These are phyloP conservation scores for Rhododendron henanense DNA, from an alignment of 148 eudicot genomes.

Conservation along the genomic window DNA sequence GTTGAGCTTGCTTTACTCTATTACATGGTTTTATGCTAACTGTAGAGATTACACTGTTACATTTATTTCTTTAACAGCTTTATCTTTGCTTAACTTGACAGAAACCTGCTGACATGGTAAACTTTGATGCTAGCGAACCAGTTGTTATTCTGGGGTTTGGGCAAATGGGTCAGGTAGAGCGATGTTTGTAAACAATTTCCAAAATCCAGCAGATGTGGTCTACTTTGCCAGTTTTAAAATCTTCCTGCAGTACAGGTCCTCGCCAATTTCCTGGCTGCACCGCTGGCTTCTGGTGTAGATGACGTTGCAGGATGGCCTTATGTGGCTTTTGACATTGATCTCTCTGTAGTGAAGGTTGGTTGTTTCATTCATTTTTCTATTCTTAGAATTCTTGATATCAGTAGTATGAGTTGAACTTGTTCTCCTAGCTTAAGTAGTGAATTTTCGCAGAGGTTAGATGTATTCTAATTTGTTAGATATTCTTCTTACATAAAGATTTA, in stretches of 20 bases:
- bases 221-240: neutral
- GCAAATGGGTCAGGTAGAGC: conserved; percentile 88
- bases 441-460: neutral
- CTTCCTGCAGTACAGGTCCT: conserved; percentile 55
- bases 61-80: neutral
- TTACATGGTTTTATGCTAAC: neutral
- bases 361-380: neutral
- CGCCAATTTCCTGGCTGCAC: conserved; percentile 85
- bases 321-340: conserved; percentile 93
- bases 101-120: conserved; percentile 48
- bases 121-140: conserved; percentile 78
- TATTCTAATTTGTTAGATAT: neutral
- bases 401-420: neutral
- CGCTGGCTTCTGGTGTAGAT: conserved; percentile 69
- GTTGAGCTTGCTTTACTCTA: conserved; percentile 6
- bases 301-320: conserved; percentile 71
- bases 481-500: neutral
- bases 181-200: neutral
- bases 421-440: neutral
- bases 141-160: conserved; percentile 97
- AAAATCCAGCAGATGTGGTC: neutral
- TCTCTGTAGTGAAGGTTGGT: conserved; percentile 80
- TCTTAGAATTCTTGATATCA: neutral
- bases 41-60: neutral
- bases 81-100: conserved; percentile 25